These are phyloP conservation scores for Dryas alaskensis DNA, from an alignment of 306 rosid species.

Conservation along the genomic window DNA sequence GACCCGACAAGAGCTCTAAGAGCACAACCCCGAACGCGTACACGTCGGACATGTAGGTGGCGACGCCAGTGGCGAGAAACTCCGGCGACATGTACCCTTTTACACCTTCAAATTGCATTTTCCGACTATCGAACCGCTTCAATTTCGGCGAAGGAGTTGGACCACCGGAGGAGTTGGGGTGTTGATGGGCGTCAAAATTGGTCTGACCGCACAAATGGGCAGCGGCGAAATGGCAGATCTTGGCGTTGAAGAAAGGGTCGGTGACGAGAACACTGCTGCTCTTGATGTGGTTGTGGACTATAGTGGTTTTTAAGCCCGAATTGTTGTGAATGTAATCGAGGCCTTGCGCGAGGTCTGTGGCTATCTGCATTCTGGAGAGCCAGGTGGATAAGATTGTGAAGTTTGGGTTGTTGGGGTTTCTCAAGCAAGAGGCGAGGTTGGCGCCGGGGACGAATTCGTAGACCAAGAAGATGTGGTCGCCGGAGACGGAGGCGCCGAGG, in stretches of 20 bases:
- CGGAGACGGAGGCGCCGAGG: slow-evolving; percentile 78
- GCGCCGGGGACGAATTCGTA: slow-evolving; percentile 67
- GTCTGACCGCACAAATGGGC: slow-evolving; percentile 79
- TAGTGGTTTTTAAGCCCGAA: slow-evolving; percentile 47
- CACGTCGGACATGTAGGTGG: slow-evolving; percentile 63
- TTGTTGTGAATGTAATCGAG: slow-evolving; percentile 78
- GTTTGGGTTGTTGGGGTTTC: slow-evolving; percentile 43
- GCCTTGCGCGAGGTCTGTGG: slow-evolving; percentile 82
- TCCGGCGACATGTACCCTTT: slow-evolving; percentile 94
- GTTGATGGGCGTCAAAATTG: slow-evolving; percentile 15
- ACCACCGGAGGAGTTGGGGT: background rate
- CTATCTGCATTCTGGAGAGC: slow-evolving; percentile 84
- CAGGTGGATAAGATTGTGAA: slow-evolving; percentile 71
- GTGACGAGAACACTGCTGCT: slow-evolving; percentile 63
- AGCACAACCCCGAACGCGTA: slow-evolving; percentile 85
- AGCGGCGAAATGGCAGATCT: slow-evolving; percentile 80
- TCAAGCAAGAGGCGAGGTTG: slow-evolving; percentile 62
- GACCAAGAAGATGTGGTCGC: slow-evolving; percentile 64
- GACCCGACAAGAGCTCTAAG: slow-evolving; percentile 67
- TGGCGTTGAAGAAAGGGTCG: slow-evolving; percentile 61
- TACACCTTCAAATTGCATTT: slow-evolving; percentile 50
- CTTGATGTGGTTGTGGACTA: slow-evolving; percentile 75
- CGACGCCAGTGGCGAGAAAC: slow-evolving; percentile 50
- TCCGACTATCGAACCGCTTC: slow-evolving; percentile 20
- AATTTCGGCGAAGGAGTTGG: background rate